Conservation (phyloP, 257 asterid genomes). For the Solanum medicagineum region DNA sequence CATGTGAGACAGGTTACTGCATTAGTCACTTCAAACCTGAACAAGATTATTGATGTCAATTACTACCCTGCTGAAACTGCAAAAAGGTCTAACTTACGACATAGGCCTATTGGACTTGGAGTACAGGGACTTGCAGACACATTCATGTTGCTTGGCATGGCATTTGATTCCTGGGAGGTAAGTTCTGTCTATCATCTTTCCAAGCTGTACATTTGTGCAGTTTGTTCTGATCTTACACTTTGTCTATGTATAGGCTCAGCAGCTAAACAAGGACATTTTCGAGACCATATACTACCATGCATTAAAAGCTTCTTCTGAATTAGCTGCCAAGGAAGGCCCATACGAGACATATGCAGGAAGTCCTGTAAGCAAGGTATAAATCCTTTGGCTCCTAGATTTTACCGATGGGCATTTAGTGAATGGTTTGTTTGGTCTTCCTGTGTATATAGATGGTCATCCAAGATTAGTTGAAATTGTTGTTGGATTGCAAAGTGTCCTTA, state of each 20-base stretch:
- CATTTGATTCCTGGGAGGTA: conserved; percentile 98
- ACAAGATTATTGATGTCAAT: conserved; percentile 81
- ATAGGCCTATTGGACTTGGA: conserved; percentile 95
- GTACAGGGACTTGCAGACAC: conserved; percentile 98
- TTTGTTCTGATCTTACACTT: neutral
- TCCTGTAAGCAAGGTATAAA: conserved; percentile 84
- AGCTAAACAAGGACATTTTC: conserved; percentile 84
- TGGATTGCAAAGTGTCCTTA: neutral
- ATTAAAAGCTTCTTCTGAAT: conserved; percentile 70
- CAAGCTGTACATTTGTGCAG: neutral
- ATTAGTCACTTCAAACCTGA: conserved; percentile 65
- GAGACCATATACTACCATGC: conserved; percentile 97
- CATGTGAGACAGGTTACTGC: conserved; percentile 52
- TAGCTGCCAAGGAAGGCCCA: conserved; percentile 67
- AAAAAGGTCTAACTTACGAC: conserved; percentile 67
- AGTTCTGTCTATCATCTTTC: neutral
- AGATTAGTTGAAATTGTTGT: neutral
- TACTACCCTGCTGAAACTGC: conserved; percentile 97
- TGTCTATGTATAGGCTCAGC: conserved; percentile 61
- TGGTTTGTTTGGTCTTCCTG: neutral
- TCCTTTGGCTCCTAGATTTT: neutral
- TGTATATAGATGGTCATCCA: neutral
- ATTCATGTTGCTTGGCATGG: conserved; percentile 92
- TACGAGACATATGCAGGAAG: conserved; percentile 79
- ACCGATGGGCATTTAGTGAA: neutral